Evolutionary conservation across 768 basidiomycete genomes (phyloP), one percentile per base, ranked within the genome.

Genomic region (Serendipita indica): DNA sequence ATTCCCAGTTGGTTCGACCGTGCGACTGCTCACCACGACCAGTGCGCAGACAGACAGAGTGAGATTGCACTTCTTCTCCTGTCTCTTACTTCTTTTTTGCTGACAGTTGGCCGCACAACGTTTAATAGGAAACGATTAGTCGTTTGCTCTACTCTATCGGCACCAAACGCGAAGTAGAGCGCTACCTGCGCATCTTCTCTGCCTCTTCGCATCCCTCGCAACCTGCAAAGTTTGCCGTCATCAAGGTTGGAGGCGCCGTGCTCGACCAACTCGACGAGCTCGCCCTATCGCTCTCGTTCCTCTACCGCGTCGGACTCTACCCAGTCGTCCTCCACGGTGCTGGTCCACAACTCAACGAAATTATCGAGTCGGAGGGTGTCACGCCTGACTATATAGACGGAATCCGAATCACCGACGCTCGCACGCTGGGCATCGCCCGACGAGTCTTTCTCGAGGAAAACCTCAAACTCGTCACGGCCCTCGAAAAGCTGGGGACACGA

Each of bases 361-460:
- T 96, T 64, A 83, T 99, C 62, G 91, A 97, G 66, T 72, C 79
- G 22, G 93, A 90, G 67, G 96, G 96, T 32, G 82, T 98, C 57
- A 79, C 92, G 22, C 93, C 96, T 0, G 92, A 97, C 71, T 98
- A 97, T 72, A 91, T 88, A 63, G 93, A 97, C 67, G 94, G 96
- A 33, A 98, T 99, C 65, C 82, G 96, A 43, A 90, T 99, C 62
- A 99, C 96, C 90, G 94, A 97, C 67, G 82, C 92, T 25, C 92
- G 90, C 71, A 98, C 96, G 0, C 83, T 99, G 16, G 80, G 86
- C 61, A 83, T 98, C 60, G 96, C 96, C 33, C 90, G 96, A 58
- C 81, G 89, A 4, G 93, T 98, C 33, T 99, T 99, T 77, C 78
- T 96, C 22, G 93, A 96, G 66, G 91, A 98, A 73, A 99, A 99